Evolutionary conservation across 768 basidiomycete genomes (phyloP).

Genomic region (Auriscalpium vulgare): DNA sequence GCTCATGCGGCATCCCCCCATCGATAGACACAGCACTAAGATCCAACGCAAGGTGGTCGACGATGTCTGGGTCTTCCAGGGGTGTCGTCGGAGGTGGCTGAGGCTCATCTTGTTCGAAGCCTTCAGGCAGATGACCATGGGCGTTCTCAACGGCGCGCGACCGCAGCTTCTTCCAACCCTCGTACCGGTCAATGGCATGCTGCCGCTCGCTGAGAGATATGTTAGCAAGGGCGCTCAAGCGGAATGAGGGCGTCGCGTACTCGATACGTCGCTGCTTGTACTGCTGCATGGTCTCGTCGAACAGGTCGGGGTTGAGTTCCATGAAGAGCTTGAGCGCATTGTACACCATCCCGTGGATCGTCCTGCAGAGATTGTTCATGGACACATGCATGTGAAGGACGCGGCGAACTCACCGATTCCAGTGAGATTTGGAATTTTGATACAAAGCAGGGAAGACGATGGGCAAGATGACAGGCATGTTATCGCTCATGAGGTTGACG

Average conservation of each 20-base stretch:
- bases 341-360: slow-evolving; percentile 98
- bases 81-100: slow-evolving; percentile 73
- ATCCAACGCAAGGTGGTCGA: slow-evolving; percentile 84
- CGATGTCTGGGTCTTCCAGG: slow-evolving; percentile 77
- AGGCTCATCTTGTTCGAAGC: slow-evolving; percentile 60
- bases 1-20: slow-evolving; percentile 49
- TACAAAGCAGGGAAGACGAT: slow-evolving; percentile 97
- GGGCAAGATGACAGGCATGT: slow-evolving; percentile 79
- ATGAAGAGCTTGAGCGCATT: slow-evolving; percentile 97
- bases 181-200: slow-evolving; percentile 75
- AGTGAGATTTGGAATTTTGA: slow-evolving; percentile 93
- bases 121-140: slow-evolving; percentile 61
- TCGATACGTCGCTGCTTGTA: slow-evolving; percentile 83
- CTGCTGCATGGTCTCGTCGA: slow-evolving; percentile 88
- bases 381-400: neutral
- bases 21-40: slow-evolving; percentile 80
- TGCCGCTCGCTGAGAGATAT: slow-evolving; percentile 66
- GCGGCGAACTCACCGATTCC: slow-evolving; percentile 76
- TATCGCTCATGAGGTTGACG: slow-evolving; percentile 98
- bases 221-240: neutral
- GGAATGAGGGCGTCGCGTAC: slow-evolving; percentile 30
- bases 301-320: slow-evolving; percentile 97
- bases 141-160: slow-evolving; percentile 69
- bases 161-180: slow-evolving; percentile 83
- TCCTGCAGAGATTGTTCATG: slow-evolving; percentile 40